These are phyloP conservation scores for Yarrowia osloensis DNA, from an alignment of 805 yeast genomes.

Conservation along the genomic window DNA sequence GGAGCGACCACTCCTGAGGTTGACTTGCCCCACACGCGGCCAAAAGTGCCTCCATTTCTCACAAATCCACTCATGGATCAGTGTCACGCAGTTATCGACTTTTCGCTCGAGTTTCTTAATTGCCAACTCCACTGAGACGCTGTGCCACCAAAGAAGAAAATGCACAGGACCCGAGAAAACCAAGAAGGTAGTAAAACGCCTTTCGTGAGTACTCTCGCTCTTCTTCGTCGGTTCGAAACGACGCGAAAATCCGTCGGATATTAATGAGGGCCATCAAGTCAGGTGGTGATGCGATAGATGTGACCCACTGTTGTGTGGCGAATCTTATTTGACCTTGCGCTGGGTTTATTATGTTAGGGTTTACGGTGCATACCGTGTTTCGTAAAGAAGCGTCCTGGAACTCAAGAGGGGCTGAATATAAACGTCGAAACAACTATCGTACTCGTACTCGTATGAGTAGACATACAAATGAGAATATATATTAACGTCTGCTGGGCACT, in stretches of 20 bases:
- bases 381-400: too few species aligned
- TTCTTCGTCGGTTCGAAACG: conserved; percentile 84
- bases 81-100: not conserved
- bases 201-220: conserved; percentile 72
- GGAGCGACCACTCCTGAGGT: not conserved
- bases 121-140: conserved; percentile 14
- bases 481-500: not conserved
- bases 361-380: too few species aligned
- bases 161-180: conserved; percentile 80
- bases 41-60: not conserved
- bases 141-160: conserved; percentile 80
- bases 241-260: conserved; percentile 73
- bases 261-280: conserved; percentile 60
- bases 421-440: too few species aligned
- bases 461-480: not conserved
- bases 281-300: not conserved
- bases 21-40: conserved; percentile 6
- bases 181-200: conserved; percentile 66
- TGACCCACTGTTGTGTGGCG: not conserved
- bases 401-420: too few species aligned
- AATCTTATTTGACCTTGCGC: not conserved
- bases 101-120: not conserved
- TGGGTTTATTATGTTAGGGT: not conserved
- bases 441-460: too few species aligned
- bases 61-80: conserved; percentile 2